These are phyloP conservation scores for Arthrinium puccinioides DNA, from an alignment of 2,329 filamentous ascomycete species.

Conservation along the genomic window DNA sequence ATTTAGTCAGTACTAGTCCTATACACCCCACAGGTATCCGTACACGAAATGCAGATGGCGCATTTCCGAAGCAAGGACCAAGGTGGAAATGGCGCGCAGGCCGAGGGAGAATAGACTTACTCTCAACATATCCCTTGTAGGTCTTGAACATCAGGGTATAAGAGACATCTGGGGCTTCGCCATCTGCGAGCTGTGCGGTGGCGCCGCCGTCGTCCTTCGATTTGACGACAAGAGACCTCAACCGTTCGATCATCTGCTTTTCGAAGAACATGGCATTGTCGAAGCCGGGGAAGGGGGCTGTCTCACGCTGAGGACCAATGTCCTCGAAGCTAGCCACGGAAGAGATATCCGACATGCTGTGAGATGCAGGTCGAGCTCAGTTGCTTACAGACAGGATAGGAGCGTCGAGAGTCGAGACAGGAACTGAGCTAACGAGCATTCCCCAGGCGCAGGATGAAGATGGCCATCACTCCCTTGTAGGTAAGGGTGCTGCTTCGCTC, in stretches of 20 bases:
- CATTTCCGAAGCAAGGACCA: too few species aligned
- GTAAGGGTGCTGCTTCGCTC: too few species aligned
- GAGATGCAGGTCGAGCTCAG: too few species aligned
- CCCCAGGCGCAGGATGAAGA: too few species aligned
- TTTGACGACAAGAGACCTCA: conserved; percentile 10
- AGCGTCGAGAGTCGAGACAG: too few species aligned
- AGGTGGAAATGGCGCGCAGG: too few species aligned
- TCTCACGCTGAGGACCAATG: conserved; percentile 10
- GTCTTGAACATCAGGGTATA: conserved; percentile 34
- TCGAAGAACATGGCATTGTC: conserved; percentile 4
- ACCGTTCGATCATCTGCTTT: conserved; percentile 8
- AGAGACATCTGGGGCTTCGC: conserved; percentile 31
- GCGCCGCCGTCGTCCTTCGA: conserved; percentile 5
- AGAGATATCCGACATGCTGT: too few species aligned
- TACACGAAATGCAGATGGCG: too few species aligned
- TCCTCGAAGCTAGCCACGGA: conserved; percentile 27
- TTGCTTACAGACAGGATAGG: too few species aligned
- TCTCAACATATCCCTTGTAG: conserved; percentile 23
- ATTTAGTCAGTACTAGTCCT: conserved; percentile 3
- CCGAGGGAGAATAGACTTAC: too few species aligned
- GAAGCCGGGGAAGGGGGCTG: not conserved
- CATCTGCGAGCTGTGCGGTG: conserved; percentile 11
- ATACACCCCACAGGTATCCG: not conserved
- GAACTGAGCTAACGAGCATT: too few species aligned
- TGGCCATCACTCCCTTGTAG: too few species aligned